Evolutionary conservation across 441 rosid species (phyloP).

Genomic region (Euphorbia celastroides): DNA sequence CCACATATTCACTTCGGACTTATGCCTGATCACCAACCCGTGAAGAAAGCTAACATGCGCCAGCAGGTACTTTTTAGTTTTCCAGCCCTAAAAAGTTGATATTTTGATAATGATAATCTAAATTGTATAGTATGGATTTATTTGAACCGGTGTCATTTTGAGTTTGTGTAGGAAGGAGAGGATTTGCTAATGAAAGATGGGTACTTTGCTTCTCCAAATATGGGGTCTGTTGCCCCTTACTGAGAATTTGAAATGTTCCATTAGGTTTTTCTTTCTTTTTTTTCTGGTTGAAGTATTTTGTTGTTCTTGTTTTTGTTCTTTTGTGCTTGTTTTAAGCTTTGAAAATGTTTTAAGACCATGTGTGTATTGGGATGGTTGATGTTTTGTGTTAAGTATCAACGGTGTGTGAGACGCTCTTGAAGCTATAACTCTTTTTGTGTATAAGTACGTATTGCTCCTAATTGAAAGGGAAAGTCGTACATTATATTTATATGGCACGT

Average conservation of each 20-base stretch:
- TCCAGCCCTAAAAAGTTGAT: slow-evolving; percentile 19
- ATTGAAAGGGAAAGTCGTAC: no score
- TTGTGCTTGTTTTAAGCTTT: background rate
- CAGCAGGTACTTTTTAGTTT: slow-evolving; percentile 69
- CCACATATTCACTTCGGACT: slow-evolving; percentile 98
- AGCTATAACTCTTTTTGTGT: background rate
- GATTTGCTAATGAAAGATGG: slow-evolving; percentile 77
- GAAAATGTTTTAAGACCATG: background rate
- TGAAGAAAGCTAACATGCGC: slow-evolving; percentile 74
- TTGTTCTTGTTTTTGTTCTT: background rate
- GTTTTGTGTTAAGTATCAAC: background rate
- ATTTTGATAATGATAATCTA: background rate
- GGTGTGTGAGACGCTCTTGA: background rate
- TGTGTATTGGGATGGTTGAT: background rate
- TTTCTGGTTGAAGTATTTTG: background rate
- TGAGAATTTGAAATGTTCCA: slow-evolving; percentile 21
- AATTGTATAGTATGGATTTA: background rate
- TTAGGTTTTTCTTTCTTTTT: slow-evolving; percentile 16
- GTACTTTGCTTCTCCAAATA: slow-evolving; percentile 54
- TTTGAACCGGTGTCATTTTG: background rate
- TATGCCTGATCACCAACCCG: slow-evolving; percentile 97
- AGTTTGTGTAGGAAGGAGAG: slow-evolving; percentile 59
- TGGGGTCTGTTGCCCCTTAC: slow-evolving; percentile 60
- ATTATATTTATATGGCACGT: no score
- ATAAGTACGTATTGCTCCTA: no score